Evolutionary conservation across 106 monocot genomes (phyloP).

Genomic region (Dendrobium chrysotoxum): DNA sequence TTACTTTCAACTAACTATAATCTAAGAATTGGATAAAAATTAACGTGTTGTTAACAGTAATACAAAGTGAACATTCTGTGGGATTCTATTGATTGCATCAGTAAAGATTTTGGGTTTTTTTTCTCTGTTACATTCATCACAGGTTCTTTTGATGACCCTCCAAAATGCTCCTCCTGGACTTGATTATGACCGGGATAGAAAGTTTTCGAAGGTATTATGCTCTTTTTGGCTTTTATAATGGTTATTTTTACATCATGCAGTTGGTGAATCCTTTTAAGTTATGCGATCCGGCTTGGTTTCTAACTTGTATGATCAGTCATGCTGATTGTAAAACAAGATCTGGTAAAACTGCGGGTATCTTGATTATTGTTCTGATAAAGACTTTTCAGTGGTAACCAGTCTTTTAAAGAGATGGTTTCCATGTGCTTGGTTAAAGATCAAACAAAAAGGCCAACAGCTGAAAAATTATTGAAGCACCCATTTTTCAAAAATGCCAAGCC

Average conservation of each 20-base stretch:
- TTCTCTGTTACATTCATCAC: neutral
- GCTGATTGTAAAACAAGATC: neutral
- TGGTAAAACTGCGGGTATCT: neutral
- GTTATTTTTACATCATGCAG: neutral
- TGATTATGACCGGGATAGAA: constrained; percentile 87
- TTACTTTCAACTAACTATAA: neutral
- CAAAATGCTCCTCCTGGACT: constrained; percentile 98
- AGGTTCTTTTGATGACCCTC: constrained; percentile 98
- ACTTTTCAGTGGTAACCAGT: constrained; percentile 74
- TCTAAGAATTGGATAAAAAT: neutral
- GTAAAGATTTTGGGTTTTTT: neutral
- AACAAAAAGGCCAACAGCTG: constrained; percentile 91
- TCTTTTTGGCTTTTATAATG: constrained; percentile 25
- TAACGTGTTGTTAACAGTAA: neutral
- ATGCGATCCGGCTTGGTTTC: neutral
- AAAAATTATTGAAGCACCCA: constrained; percentile 81
- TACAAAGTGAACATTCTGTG: neutral
- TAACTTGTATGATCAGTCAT: neutral
- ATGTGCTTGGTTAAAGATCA: constrained; percentile 99
- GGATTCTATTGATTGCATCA: neutral
- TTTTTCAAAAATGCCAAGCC: constrained; percentile 83
- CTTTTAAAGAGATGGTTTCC: constrained; percentile 96
- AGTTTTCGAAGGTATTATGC: constrained; percentile 88
- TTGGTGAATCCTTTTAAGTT: neutral
- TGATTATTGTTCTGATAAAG: constrained; percentile 50